phyloP scores from a whole-genome alignment of 768 basidiomycete species.

The Termitomyces heimii region DNA sequence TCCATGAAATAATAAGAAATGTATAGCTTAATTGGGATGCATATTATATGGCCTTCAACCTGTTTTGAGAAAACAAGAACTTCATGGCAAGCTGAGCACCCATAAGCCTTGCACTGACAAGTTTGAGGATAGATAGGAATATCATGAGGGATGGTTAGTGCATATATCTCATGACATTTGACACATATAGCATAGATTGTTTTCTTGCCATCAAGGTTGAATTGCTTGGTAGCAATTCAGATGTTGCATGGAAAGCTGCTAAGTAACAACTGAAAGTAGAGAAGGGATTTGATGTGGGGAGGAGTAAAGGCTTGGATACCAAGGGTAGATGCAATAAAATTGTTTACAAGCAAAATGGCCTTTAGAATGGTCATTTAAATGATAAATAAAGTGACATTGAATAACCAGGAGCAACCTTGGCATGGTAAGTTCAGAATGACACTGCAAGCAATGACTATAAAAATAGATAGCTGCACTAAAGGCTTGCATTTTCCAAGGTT shows the following conservation, averaged over 20 bases:
- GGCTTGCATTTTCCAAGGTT: not conserved
- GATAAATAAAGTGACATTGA: not conserved
- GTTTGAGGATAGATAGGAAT: not conserved
- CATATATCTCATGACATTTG: not conserved
- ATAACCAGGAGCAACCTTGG: not conserved
- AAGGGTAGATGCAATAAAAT: not conserved
- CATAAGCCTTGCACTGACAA: not conserved
- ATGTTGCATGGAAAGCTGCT: not conserved
- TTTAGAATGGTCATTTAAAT: too few species aligned
- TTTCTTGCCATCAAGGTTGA: not conserved
- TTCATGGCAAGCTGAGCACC: not conserved
- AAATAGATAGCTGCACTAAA: not conserved
- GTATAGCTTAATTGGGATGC: not conserved
- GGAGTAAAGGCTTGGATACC: not conserved
- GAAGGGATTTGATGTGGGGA: not conserved
- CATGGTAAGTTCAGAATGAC: too few species aligned
- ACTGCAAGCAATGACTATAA: not conserved
- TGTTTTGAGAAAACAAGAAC: not conserved
- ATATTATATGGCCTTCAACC: constrained; percentile 10
- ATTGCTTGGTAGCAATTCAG: not conserved
- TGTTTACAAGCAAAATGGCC: not conserved
- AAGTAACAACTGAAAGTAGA: not conserved
- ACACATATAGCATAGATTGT: not conserved
- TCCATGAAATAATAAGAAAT: too few species aligned
- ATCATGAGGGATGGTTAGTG: not conserved